phyloP scores from a whole-genome alignment of 169 alveolate species.

The Plasmodium relictum region DNA sequence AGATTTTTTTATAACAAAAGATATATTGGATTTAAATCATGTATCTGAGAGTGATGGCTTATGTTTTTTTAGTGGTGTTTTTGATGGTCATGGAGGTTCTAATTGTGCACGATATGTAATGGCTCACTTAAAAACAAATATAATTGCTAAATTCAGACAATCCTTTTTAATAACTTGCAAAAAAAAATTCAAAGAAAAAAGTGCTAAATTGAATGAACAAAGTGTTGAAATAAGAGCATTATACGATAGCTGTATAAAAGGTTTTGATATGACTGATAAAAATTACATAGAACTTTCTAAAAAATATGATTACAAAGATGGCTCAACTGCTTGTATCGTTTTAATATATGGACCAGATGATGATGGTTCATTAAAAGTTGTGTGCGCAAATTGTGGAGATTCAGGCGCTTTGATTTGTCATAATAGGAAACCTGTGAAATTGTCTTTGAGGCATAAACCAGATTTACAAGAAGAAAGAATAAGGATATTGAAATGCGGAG shows the following conservation, averaged over 20 bases:
- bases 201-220: constrained; percentile 61
- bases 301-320: constrained; percentile 61
- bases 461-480: constrained; percentile 80
- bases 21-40: constrained; percentile 83
- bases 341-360: constrained; percentile 85
- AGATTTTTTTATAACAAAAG: constrained; percentile 84
- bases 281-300: constrained; percentile 82
- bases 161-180: constrained; percentile 77
- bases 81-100: constrained; percentile 90
- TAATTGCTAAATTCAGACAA: constrained; percentile 86
- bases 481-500: constrained; percentile 81
- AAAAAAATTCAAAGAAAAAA: constrained; percentile 73
- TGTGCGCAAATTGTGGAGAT: constrained; percentile 86
- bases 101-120: constrained; percentile 88
- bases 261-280: constrained; percentile 88
- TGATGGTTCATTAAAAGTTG: constrained; percentile 81
- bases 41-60: constrained; percentile 84
- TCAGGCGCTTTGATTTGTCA: constrained; percentile 84
- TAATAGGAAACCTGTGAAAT: constrained; percentile 75
- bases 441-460: constrained; percentile 85
- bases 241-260: constrained; percentile 80
- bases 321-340: constrained; percentile 81
- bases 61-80: constrained; percentile 88
- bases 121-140: constrained; percentile 86
- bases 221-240: constrained; percentile 77